Evolutionary conservation across 257 asterid genomes (phyloP).

Genomic region (Salvia hispanica): DNA sequence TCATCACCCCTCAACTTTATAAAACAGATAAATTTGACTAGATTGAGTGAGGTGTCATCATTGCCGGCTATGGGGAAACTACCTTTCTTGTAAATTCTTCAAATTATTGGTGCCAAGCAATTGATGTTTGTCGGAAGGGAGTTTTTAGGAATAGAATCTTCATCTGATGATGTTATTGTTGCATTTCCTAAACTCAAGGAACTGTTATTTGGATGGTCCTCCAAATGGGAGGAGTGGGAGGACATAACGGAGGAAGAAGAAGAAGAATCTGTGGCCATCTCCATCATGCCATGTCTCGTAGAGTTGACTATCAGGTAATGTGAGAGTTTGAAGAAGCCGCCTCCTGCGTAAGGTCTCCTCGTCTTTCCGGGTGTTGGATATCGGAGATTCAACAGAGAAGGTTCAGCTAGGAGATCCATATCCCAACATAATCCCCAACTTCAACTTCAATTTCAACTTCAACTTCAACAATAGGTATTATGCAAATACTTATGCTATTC

Average conservation of each 20-base stretch:
- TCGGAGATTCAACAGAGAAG: background rate
- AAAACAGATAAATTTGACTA: background rate
- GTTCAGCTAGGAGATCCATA: no score
- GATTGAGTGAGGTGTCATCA: background rate
- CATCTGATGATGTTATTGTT: background rate
- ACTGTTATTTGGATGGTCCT: conserved; percentile 17
- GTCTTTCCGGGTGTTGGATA: background rate
- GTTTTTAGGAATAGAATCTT: conserved; percentile 25
- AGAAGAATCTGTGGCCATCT: conserved; percentile 6
- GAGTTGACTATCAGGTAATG: background rate
- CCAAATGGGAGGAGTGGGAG: conserved; percentile 37
- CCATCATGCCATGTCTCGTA: conserved; percentile 3
- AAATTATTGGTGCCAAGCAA: background rate
- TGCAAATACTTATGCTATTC: no score
- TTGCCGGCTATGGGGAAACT: conserved; percentile 21
- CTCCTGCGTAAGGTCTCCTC: conserved; percentile 9
- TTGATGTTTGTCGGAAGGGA: conserved; percentile 1
- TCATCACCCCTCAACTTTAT: background rate
- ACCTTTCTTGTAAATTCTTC: background rate
- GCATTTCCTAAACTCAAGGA: conserved; percentile 34
- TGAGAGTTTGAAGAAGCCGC: background rate
- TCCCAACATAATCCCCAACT: no score
- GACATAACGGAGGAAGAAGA: conserved; percentile 27
- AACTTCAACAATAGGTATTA: no score
- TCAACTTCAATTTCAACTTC: no score